Base-by-base conservation (phyloP, 495 filamentous ascomycete genomes). In the Parmelia sp. region DNA sequence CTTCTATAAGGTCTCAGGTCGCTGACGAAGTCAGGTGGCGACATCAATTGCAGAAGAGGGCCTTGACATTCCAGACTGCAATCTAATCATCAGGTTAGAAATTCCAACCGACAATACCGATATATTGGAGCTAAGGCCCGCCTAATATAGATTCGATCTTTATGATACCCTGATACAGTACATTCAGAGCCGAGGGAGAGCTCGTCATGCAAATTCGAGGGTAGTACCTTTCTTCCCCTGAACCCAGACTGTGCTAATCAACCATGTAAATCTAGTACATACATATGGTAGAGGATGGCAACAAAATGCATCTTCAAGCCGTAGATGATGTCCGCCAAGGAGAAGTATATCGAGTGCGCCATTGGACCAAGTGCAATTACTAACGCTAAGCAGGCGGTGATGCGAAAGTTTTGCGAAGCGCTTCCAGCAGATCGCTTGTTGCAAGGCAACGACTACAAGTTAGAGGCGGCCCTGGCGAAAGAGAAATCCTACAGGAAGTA, bases 41-140 rank as follows among this genome's bases (percentile, higher is more conserved):
- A 98, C 94, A 12, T 92, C 91, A 1, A 89, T 97, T 8, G 94
- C 89, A 3, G 94, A 98, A 73, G 94, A 98, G 74, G 94, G 94
- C 8, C 83, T 98, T 39, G 94, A 98, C 75, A 92, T 97, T 53
- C 92, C 93, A 0, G 91, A 96, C 68, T 98, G 94, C 80, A 97
- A 96, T 68, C 74, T 95, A 19, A 84, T 98, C 29, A 83, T 98
- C 58, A 82, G 87, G 77, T 53, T 17, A 53, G 80, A 59, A 62
- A 65, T 65, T 11, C 47, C 45, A 35, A 4, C 57, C 7, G 21
- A 67, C 31, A 58, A 35, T 23, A 11, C 14, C 25, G 6, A 25
- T 1, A 3, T 12, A 2, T 23, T n/a, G 29, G 10, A 47, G 29
- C 33, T 36, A 58, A 47, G 65, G 29, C n/a, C 0, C 21, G 0